Evolutionary conservation across 768 basidiomycete genomes (phyloP).

Genomic region (Podaxis sp.): DNA sequence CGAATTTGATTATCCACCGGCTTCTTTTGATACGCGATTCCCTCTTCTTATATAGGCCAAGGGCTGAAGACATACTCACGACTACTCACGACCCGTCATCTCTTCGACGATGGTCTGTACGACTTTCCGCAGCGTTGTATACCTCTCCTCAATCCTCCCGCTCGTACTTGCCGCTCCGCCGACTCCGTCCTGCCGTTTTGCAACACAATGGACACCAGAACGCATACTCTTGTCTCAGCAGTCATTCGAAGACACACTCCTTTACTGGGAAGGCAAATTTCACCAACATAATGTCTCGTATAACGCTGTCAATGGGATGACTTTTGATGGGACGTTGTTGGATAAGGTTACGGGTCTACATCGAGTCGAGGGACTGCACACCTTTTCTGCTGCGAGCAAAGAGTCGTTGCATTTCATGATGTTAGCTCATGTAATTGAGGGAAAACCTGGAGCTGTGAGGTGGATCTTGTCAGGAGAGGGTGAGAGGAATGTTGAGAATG

Average conservation of each 20-base stretch:
- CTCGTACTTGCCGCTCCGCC: not conserved
- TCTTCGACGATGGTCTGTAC: not conserved
- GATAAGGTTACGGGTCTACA: constrained; percentile 21
- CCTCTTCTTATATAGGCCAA: not conserved
- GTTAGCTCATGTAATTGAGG: constrained; percentile 22
- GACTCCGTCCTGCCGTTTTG: constrained; percentile 2
- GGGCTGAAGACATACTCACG: not conserved
- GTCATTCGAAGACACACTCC: constrained; percentile 20
- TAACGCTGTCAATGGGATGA: constrained; percentile 25
- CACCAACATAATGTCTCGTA: constrained; percentile 27
- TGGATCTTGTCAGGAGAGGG: constrained; percentile 23
- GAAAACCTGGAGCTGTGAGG: constrained; percentile 20
- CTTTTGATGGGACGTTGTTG: constrained; percentile 24
- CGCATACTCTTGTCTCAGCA: constrained; percentile 1
- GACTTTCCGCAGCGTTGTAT: not conserved
- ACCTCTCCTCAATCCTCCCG: not conserved
- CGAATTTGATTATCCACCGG: not conserved
- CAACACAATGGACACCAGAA: constrained; percentile 8
- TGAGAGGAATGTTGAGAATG: constrained; percentile 8
- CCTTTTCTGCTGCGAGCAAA: constrained; percentile 26
- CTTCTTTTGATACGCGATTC: not conserved
- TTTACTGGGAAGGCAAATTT: constrained; percentile 26
- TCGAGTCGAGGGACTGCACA: constrained; percentile 21
- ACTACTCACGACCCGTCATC: not conserved
- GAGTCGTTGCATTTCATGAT: constrained; percentile 26